phyloP scores from a whole-genome alignment of 2,329 filamentous ascomycete genomes.

The Fusarium sp. region DNA sequence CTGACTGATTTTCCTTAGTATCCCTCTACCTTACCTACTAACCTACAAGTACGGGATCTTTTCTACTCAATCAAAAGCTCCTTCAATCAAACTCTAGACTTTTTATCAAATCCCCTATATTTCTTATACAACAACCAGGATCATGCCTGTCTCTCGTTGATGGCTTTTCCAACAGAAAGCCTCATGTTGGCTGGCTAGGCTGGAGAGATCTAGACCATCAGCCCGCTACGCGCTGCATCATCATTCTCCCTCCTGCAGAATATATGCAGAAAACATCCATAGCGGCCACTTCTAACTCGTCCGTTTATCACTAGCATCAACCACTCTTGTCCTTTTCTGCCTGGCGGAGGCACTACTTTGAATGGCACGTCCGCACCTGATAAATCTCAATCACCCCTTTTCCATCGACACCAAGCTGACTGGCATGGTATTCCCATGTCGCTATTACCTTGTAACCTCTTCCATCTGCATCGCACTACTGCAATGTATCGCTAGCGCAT shows the following conservation, averaged over 20 bases:
- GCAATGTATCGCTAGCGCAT: constrained; percentile 35
- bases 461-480: constrained; percentile 39
- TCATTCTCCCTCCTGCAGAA: constrained; percentile 19
- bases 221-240: constrained; percentile 19
- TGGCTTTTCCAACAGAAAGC: neutral
- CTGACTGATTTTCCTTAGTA: neutral
- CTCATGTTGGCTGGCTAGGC: neutral
- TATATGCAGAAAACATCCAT: constrained; percentile 26
- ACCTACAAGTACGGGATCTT: neutral
- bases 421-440: constrained; percentile 27
- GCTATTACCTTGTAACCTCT: constrained; percentile 16
- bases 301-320: constrained; percentile 8
- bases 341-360: constrained; percentile 5
- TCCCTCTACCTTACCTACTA: neutral
- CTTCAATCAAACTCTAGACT: neutral
- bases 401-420: constrained; percentile 11
- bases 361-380: constrained; percentile 13
- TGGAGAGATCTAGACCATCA: constrained; percentile 28
- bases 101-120: neutral
- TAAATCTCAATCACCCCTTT: constrained; percentile 30
- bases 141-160: constrained; percentile 7
- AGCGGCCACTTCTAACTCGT: constrained; percentile 8
- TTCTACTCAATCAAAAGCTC: neutral
- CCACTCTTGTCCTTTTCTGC: neutral
- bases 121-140: neutral